Percentiles rank a stretch among this genome's conserved stretches.
phyloP scores from a whole-genome alignment of 2,329 filamentous ascomycete genomes.

The Aaosphaeria arxii region DNA sequence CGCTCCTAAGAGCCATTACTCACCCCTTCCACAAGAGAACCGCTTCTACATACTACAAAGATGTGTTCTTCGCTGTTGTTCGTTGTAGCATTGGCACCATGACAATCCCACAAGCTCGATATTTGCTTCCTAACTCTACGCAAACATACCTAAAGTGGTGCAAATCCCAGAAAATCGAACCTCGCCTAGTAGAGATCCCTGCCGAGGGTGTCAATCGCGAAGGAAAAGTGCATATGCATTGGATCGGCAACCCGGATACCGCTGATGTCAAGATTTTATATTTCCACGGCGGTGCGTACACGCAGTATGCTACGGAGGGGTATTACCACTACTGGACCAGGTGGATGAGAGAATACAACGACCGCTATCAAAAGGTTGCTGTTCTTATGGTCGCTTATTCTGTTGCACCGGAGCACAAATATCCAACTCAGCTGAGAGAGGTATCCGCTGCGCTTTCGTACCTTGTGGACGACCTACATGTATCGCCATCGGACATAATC shows the following conservation, averaged over 20 bases:
- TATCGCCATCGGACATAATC: conserved; percentile 11
- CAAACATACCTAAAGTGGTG: conserved; percentile 13
- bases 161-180: conserved; percentile 6
- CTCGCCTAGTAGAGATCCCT: conserved; percentile 7
- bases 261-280: conserved; percentile 18
- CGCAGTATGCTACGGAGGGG: conserved; percentile 9
- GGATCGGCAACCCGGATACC: conserved; percentile 15
- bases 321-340: conserved; percentile 8
- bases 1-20: conserved; percentile 9
- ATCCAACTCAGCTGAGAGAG: conserved; percentile 21
- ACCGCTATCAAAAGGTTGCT: conserved; percentile 6
- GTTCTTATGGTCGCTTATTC: conserved; percentile 18
- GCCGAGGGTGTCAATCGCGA: background rate
- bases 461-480: conserved; percentile 8
- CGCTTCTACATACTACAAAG: conserved; percentile 9
- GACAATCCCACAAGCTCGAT: conserved; percentile 19
- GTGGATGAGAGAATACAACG: conserved; percentile 12
- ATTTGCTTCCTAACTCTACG: conserved; percentile 12
- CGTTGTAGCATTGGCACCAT: conserved; percentile 12
- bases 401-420: conserved; percentile 14
- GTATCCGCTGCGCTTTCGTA: conserved; percentile 13
- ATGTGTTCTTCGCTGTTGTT: conserved; percentile 14
- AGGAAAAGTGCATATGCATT: conserved; percentile 14
- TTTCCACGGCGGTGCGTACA: conserved; percentile 21
- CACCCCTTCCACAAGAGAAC: conserved; percentile 14